Evolutionary conservation across 129 eudicot genomes (phyloP), one percentile per base, ranked within the genome.

Genomic region (Glebionis coronaria): DNA sequence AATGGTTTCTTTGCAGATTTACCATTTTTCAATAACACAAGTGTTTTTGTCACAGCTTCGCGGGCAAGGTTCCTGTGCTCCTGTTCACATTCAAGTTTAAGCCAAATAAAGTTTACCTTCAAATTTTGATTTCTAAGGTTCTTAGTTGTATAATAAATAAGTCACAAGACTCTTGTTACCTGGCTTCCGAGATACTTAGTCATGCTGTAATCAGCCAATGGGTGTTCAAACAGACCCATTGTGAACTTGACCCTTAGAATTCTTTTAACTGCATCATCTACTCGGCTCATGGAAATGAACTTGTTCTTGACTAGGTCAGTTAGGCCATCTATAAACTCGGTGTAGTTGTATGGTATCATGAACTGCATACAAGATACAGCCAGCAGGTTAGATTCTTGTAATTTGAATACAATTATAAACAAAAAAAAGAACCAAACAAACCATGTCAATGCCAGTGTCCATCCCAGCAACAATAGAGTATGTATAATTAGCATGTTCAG

Each of bases 31-130:
- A 87, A 68, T 46, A 91, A 78, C 42, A 91, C 97, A 12, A 87
- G 88, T 19, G 97, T 81, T 76, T 91, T 91, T 63, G 95, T 81
- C 38, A 85, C 93, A 13, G 97, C 97, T 81, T 91, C 93, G 63
- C 95, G 85, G 15, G 97, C 93, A 51, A 90, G 68, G 68, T 84
- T 86, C 65, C 89, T 73, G 62, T 87, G 91, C 46, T 78, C 91
- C 95, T 89, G 79, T 65, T 62, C 61, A 23, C 40, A 63, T 52
- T 52, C 46, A 52, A 62, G 16, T 67, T 53, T 6, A 70, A 18
- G 52, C 9, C 35, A 59, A 23, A 49, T 67, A 52, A 49, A 58
- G 55, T 9, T 47, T 35, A 75, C 5, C 25, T 42, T 57, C 44
- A 0, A 35, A 29, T 67, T 35, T 13, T 51, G 27, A 65, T 68